phyloP scores from a whole-genome alignment of 306 rosid species.

The Vachellia pachyceras region DNA sequence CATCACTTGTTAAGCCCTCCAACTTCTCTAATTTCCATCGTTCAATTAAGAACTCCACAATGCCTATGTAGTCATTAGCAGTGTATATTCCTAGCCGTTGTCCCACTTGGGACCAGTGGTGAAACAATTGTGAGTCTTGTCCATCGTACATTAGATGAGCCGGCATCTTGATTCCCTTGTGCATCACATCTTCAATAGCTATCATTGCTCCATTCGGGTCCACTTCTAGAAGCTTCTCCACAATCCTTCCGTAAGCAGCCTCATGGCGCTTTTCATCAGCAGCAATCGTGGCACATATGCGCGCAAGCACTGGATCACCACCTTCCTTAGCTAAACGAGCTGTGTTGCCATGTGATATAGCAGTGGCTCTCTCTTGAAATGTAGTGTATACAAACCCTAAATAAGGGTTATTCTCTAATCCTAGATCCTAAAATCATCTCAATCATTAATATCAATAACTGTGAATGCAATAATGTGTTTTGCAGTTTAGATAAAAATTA shows the following conservation, averaged over 20 bases:
- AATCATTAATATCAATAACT: too few species aligned
- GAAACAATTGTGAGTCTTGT: constrained; percentile 55
- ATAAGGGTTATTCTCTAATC: constrained; percentile 75
- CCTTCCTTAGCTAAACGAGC: constrained; percentile 65
- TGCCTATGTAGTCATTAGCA: constrained; percentile 57
- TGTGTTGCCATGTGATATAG: constrained; percentile 72
- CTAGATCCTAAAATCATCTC: constrained; percentile 65
- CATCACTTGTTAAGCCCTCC: constrained; percentile 47
- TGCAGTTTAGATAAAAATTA: too few species aligned
- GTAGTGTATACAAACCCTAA: constrained; percentile 76
- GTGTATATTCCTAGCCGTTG: constrained; percentile 67
- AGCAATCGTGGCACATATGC: constrained; percentile 68
- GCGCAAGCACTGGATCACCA: constrained; percentile 60
- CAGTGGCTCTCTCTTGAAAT: constrained; percentile 79
- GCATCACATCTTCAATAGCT: constrained; percentile 71
- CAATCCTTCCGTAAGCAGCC: constrained; percentile 54
- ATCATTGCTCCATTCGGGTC: constrained; percentile 51
- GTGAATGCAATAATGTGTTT: too few species aligned
- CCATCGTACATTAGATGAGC: constrained; percentile 76
- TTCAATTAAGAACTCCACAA: constrained; percentile 57
- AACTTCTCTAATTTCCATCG: constrained; percentile 68
- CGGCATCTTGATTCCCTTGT: constrained; percentile 61
- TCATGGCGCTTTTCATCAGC: constrained; percentile 47
- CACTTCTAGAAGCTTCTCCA: constrained; percentile 79
- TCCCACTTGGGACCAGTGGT: constrained; percentile 60